Conservation (phyloP, 768 basidiomycete species). For the Symmetrospora coprosmae region DNA sequence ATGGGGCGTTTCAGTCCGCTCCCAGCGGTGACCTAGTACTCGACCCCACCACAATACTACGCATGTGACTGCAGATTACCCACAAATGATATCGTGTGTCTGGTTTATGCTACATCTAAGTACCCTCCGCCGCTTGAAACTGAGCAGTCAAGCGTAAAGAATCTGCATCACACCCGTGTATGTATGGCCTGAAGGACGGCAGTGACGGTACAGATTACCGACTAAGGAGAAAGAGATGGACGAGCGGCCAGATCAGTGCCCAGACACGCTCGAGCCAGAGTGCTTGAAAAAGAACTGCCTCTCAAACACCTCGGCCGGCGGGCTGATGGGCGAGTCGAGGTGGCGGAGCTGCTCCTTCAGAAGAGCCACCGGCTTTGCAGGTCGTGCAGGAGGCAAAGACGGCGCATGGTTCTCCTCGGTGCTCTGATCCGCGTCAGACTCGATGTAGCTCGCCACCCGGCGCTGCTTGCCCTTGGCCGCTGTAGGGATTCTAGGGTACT, state of each 20-base stretch:
- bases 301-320: neutral
- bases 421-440: neutral
- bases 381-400: neutral
- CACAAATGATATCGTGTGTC: too few relatives aligned
- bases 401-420: neutral
- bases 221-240: too few relatives aligned
- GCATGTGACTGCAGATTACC: too few relatives aligned
- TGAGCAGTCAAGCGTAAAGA: too few relatives aligned
- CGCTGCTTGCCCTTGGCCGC: constrained; percentile 9
- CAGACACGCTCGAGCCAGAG: neutral
- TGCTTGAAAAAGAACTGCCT: neutral
- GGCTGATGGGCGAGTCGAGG: neutral
- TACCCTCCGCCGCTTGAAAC: too few relatives aligned
- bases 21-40: too few relatives aligned
- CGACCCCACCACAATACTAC: too few relatives aligned
- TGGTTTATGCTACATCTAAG: too few relatives aligned
- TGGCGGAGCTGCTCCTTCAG: neutral
- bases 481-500: neutral
- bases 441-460: neutral
- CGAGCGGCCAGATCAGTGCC: neutral
- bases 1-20: too few relatives aligned
- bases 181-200: too few relatives aligned
- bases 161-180: too few relatives aligned
- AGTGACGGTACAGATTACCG: too few relatives aligned
- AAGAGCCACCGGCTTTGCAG: neutral